A percentile compares a stretch with the other conserved stretches of the same genome.
phyloP scores from a whole-genome alignment of 2,329 filamentous ascomycete genomes.

The Alternaria metachromatica region DNA sequence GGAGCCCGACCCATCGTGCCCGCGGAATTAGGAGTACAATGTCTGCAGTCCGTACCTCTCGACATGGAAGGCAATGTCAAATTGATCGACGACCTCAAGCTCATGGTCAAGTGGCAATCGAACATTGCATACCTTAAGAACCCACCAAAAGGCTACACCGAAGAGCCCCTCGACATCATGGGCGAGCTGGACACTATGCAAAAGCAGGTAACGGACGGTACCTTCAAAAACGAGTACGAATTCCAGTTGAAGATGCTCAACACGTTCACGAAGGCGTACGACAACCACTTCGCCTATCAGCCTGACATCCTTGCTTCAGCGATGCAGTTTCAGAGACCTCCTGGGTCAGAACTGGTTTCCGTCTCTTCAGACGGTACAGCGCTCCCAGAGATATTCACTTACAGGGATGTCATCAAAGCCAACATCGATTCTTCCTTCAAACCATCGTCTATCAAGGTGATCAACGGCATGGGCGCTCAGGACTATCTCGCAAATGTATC shows the following conservation, averaged over 20 bases:
- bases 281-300: slow-evolving; percentile 51
- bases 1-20: slow-evolving; percentile 38
- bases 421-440: slow-evolving; percentile 37
- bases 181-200: slow-evolving; percentile 46
- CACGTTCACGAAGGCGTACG: slow-evolving; percentile 47
- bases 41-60: slow-evolving; percentile 47
- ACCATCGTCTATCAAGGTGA: slow-evolving; percentile 46
- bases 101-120: slow-evolving; percentile 49
- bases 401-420: slow-evolving; percentile 37
- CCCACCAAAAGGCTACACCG: slow-evolving; percentile 46
- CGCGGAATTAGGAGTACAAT: slow-evolving; percentile 44
- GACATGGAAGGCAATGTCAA: slow-evolving; percentile 41
- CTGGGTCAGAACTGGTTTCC: slow-evolving; percentile 41
- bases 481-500: slow-evolving; percentile 45
- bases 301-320: slow-evolving; percentile 47
- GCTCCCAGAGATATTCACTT: slow-evolving; percentile 48
- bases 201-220: slow-evolving; percentile 33
- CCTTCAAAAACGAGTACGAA: slow-evolving; percentile 50
- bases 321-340: slow-evolving; percentile 46
- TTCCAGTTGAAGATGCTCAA: slow-evolving; percentile 48
- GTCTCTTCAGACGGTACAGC: slow-evolving; percentile 46
- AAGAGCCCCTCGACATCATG: slow-evolving; percentile 49
- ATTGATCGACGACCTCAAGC: slow-evolving; percentile 44
- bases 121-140: slow-evolving; percentile 49
- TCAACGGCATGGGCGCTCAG: slow-evolving; percentile 46